These are phyloP conservation scores for Xylariaceae sp. DNA, from an alignment of 2,329 filamentous ascomycete species.

Conservation along the genomic window DNA sequence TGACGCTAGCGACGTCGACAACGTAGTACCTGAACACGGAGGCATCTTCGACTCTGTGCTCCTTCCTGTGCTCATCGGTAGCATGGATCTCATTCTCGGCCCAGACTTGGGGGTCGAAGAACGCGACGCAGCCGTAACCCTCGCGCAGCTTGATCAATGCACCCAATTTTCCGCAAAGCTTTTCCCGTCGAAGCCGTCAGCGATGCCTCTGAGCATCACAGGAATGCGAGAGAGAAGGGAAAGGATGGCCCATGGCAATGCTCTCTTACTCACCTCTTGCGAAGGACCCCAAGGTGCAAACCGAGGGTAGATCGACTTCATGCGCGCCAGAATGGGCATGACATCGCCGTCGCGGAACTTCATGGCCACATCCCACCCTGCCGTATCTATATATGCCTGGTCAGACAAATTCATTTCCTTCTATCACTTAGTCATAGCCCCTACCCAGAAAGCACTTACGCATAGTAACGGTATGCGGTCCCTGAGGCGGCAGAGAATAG, in stretches of 20 bases:
- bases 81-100: conserved; percentile 28
- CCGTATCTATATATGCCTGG: conserved; percentile 30
- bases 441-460: conserved; percentile 12
- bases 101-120: conserved; percentile 28
- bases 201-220: not conserved
- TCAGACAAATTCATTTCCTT: no score
- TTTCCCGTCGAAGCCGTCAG: not conserved
- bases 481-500: conserved; percentile 44
- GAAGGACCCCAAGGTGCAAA: conserved; percentile 39
- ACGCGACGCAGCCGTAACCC: conserved; percentile 26
- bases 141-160: conserved; percentile 28
- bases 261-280: conserved; percentile 32
- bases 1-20: conserved; percentile 39
- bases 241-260: no score
- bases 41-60: conserved; percentile 30
- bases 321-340: conserved; percentile 26
- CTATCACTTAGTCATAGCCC: not conserved
- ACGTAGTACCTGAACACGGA: conserved; percentile 38
- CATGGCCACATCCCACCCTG: conserved; percentile 40
- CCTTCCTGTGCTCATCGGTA: conserved; percentile 33
- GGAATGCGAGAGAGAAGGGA: no score
- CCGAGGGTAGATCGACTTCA: conserved; percentile 45
- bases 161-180: conserved; percentile 38
- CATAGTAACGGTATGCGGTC: conserved; percentile 44
- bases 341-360: conserved; percentile 41